Evolutionary conservation across 2,329 filamentous ascomycete genomes (phyloP).

Genomic region (Fusarium sulawesiense): DNA sequence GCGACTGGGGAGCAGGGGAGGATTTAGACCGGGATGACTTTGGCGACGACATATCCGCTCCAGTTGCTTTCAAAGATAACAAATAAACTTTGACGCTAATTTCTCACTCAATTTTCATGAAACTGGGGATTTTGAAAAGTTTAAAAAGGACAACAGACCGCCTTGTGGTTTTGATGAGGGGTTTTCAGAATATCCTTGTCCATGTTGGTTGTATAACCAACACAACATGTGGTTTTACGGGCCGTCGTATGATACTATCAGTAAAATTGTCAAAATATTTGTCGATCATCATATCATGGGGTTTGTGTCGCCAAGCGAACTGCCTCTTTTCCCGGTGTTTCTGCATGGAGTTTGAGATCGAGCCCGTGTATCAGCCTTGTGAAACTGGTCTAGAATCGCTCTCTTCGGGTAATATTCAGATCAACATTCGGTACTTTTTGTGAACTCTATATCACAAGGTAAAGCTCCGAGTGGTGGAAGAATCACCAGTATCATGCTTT

Average conservation of each 20-base stretch:
- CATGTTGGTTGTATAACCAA: background rate
- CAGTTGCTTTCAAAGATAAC: background rate
- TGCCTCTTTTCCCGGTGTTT: background rate
- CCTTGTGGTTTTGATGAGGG: background rate
- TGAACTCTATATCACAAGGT: background rate
- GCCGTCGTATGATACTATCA: background rate
- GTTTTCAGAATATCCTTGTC: background rate
- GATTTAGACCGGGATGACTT: conserved; percentile 12
- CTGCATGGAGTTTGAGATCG: background rate
- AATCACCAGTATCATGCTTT: background rate
- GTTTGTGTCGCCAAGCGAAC: background rate
- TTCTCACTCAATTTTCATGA: background rate
- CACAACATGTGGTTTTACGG: background rate
- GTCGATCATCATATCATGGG: conserved; percentile 1
- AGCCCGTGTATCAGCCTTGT: background rate
- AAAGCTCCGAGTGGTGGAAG: background rate
- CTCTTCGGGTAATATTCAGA: background rate
- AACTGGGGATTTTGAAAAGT: background rate
- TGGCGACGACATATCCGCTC: conserved; percentile 18
- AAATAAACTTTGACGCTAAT: background rate
- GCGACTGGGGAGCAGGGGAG: background rate
- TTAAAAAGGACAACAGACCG: background rate
- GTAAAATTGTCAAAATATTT: background rate
- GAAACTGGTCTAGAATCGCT: background rate
- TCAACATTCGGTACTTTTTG: background rate